Base-by-base conservation (phyloP, 495 filamentous ascomycete genomes). In the Penicillium bialowiezense region DNA sequence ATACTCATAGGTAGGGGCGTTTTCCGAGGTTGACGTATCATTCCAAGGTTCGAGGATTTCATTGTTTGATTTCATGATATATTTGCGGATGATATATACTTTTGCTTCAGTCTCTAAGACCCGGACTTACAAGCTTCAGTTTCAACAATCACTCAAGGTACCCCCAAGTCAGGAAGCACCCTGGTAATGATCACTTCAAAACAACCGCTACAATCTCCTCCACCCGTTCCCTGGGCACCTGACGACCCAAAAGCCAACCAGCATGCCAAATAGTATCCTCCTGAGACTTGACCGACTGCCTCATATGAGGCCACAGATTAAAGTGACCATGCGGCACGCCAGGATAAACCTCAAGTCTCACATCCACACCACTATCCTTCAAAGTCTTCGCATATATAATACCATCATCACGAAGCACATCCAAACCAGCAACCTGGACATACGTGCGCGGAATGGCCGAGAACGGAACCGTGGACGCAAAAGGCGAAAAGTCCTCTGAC, bases 271-370 rank as follows among this genome's bases (percentile, higher is more conserved):
- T 15, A 10, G 42, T 45, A 35, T 45, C 29, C 29, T 34, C 42
- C 42, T 45, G 42, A 19, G 29, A 45, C 28, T 34, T 35, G 2
- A 45, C 8, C 1, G 42, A 45, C 42, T 41, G 29, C 12, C 12
- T 32, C 29, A 32, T 3, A 13, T 10, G 29, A 13, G 29, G 29
- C 29, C 29, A 32, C 7, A 32, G 18, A 21, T 39, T 39, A 18
- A 39, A 68, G 56, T 68, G 70, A 1, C 55, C 65, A 57, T 77
- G 73, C 40, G 73, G 71, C 56, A 71, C 51, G 12, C 73, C 73
- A 1, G 69, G 67, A 50, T 77, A 77, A 6, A 62, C 55, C 54
- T 73, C 59, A 21, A 70, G 35, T 41, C 59, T 69, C 3, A 65
- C 69, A 51, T 64, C 55, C 6, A 71, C 57, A 1, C 63, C 74